Base-by-base conservation (phyloP, 768 basidiomycete genomes). In the Suillus plorans region DNA sequence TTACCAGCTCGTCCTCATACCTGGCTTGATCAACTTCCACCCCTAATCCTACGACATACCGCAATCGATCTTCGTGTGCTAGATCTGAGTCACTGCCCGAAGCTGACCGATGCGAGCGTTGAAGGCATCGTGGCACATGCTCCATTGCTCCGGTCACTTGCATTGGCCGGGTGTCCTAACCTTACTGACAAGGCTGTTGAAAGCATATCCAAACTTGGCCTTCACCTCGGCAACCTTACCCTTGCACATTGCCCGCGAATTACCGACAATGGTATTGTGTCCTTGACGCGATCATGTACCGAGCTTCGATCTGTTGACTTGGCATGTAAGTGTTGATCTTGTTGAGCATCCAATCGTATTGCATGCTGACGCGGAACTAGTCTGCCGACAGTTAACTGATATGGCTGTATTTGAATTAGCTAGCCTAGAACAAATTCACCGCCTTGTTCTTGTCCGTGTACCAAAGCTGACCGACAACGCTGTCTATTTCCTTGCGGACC, bases 381-480 rank as follows among this genome's bases (percentile, higher is more conserved):
- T 90, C 78, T 95, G 94, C 78, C 83, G 88, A 36, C 84, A 86
- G 64, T 78, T 98, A 63, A 96, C 94, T 65, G 95, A 98, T 75
- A 83, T 92, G 82, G 85, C 89, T 56, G 87, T 96, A 28, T 85
- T 90, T 71, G 94, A 95, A 79, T 77, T 97, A 53, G 89, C 91
- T 9, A 80, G 81, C 20, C 80, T 96, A 57, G 80, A 83, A 28
- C 83, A 84, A 34, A 82, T 98, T 41, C 88, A 87, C 63, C 86
- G 92, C 22, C 81, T 98, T 53, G 90, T 90, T 68, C 80, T 95
- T 60, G 90, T 93, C 44, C 88, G 93, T 45, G 88, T 96, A 5
- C 85, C 86, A 45, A 89, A 89, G 70, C 75, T 97, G 67, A 97
- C 95, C 18, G 95, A 96, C 77, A 87, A 91, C 70, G 91, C 89